Conservation (phyloP, 257 asterid species). For the Nicotiana noctiflora region DNA sequence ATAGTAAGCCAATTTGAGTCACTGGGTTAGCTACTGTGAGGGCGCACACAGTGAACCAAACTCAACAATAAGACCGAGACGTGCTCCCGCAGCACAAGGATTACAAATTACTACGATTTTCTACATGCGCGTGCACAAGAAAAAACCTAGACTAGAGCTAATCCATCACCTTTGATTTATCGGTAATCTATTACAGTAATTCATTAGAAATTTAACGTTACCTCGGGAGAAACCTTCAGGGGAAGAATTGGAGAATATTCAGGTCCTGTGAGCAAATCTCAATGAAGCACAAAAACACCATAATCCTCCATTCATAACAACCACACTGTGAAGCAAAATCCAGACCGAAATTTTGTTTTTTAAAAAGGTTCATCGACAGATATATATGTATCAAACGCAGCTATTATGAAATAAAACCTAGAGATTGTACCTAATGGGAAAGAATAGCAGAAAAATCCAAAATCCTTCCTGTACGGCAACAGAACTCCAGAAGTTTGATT, state of each 20-base stretch:
- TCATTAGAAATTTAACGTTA: conserved; percentile 19
- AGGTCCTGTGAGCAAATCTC: conserved; percentile 14
- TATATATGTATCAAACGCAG: neutral
- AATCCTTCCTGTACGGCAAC: neutral
- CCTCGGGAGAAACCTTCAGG: conserved; percentile 20
- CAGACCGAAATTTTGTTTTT: neutral
- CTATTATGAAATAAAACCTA: neutral
- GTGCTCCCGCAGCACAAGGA: neutral
- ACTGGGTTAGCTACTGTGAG: conserved; percentile 5
- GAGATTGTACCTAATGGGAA: neutral
- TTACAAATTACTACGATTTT: neutral
- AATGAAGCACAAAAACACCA: conserved; percentile 11
- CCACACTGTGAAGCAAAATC: conserved; percentile 13
- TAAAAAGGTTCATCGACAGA: neutral
- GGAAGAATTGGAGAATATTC: neutral
- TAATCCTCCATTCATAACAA: conserved; percentile 9
- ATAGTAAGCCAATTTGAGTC: neutral
- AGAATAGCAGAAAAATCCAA: neutral
- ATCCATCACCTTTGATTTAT: conserved; percentile 11
- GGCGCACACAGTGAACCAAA: conserved; percentile 1
- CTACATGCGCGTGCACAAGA: conserved; percentile 15
- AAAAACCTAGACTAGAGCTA: conserved; percentile 7
- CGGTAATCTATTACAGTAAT: neutral
- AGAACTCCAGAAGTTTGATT: neutral
- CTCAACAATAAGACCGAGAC: neutral